Conservation (phyloP, 768 basidiomycete genomes). For the Termitomyces sp. region DNA sequence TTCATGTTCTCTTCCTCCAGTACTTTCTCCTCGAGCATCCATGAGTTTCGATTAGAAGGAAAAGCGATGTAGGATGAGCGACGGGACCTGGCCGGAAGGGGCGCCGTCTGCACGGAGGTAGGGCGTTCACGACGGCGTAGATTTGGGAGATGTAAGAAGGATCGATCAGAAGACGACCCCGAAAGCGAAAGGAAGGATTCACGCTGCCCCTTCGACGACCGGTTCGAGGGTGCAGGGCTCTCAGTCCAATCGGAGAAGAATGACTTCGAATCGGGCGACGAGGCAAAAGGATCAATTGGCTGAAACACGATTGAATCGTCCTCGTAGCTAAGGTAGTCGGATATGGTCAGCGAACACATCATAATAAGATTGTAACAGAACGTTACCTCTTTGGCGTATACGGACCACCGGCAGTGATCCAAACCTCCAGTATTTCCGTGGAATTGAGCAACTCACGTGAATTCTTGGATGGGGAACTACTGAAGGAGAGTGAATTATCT, state of each 20-base stretch:
- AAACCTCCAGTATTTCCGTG: conserved; percentile 23
- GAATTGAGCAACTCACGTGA: conserved; percentile 10
- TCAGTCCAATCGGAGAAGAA: conserved; percentile 41
- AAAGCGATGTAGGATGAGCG: conserved; percentile 29
- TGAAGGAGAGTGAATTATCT: conserved; percentile 22
- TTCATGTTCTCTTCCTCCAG: conserved; percentile 32
- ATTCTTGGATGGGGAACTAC: conserved; percentile 15
- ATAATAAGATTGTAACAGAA: background rate
- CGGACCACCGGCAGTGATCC: conserved; percentile 31
- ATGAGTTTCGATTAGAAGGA: conserved; percentile 15
- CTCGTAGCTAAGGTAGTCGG: conserved; percentile 11
- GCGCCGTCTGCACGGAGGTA: conserved; percentile 27
- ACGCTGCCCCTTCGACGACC: conserved; percentile 3
- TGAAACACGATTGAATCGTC: conserved; percentile 13
- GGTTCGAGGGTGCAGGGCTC: conserved; percentile 22
- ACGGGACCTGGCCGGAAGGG: conserved; percentile 25
- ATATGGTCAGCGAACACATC: background rate
- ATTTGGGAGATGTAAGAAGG: conserved; percentile 17
- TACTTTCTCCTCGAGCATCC: background rate
- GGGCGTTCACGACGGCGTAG: conserved; percentile 22
- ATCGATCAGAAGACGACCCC: conserved; percentile 26
- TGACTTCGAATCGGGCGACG: conserved; percentile 38
- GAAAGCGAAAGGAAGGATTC: conserved; percentile 42
- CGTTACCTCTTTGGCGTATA: conserved; percentile 24
- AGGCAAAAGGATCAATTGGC: conserved; percentile 36